These are phyloP conservation scores for Insectozyma bohioensis DNA, from an alignment of 1,139 yeast genomes.

Conservation along the genomic window DNA sequence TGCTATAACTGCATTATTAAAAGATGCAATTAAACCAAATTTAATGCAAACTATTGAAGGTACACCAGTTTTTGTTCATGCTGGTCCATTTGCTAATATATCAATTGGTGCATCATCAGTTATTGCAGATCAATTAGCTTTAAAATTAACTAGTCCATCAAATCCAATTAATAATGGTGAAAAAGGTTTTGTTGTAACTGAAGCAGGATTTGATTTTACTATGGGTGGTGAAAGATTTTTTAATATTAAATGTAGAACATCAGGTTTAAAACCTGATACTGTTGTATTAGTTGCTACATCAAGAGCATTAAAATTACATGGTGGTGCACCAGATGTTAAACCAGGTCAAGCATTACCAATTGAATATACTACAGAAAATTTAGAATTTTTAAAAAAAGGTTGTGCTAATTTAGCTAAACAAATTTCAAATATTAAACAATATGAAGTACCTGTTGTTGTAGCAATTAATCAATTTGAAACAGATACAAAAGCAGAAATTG, in stretches of 20 bases:
- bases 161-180: conserved; percentile 48
- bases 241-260: conserved; percentile 93
- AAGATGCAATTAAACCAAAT: conserved; percentile 97
- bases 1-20: conserved; percentile 90
- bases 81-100: conserved; percentile 98
- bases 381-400: conserved; percentile 63
- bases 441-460: conserved; percentile 76
- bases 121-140: conserved; percentile 92
- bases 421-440: conserved; percentile 66
- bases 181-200: conserved; percentile 92
- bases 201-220: conserved; percentile 98
- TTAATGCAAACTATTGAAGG: conserved; percentile 98
- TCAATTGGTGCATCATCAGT: conserved; percentile 96
- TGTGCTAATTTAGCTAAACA: conserved; percentile 75
- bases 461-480: conserved; percentile 76
- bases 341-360: conserved; percentile 75
- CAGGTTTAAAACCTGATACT: conserved; percentile 78
- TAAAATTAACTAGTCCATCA: conserved; percentile 72
- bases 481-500: conserved; percentile 68
- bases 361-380: conserved; percentile 66
- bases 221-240: conserved; percentile 99
- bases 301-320: conserved; percentile 77
- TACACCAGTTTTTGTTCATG: conserved; percentile 96
- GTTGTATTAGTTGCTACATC: conserved; percentile 80
- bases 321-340: conserved; percentile 82